Evolutionary conservation across 495 filamentous ascomycete genomes (phyloP).

Genomic region (Astrothelium subdiscretum): DNA sequence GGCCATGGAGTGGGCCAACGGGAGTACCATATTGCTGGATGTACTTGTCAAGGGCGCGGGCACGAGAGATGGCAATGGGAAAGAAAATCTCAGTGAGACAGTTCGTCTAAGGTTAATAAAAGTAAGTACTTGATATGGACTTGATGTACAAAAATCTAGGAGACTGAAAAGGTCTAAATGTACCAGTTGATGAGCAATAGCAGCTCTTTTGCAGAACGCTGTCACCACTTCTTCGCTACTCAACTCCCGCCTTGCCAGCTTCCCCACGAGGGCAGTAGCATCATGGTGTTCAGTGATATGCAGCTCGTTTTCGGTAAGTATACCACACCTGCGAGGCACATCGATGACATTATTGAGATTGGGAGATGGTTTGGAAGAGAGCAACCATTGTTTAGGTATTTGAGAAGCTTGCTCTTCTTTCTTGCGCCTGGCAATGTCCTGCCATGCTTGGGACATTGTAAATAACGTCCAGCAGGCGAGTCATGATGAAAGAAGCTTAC

Average conservation of each 20-base stretch:
- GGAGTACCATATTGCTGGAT: constrained; percentile 21
- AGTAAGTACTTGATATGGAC: neutral
- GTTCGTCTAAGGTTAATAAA: constrained; percentile 16
- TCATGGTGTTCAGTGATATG: constrained; percentile 48
- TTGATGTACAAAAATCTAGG: neutral
- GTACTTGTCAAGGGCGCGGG: constrained; percentile 25
- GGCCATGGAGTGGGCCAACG: constrained; percentile 28
- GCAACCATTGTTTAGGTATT: constrained; percentile 28
- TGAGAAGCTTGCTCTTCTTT: constrained; percentile 22
- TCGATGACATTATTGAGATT: constrained; percentile 18
- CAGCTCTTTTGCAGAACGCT: constrained; percentile 49
- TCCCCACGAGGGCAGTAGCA: constrained; percentile 37
- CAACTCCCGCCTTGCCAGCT: constrained; percentile 36
- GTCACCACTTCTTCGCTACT: constrained; percentile 43
- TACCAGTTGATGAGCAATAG: constrained; percentile 29
- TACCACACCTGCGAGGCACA: constrained; percentile 23
- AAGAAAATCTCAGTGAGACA: constrained; percentile 35
- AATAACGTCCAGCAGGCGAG: neutral
- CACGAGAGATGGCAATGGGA: constrained; percentile 23
- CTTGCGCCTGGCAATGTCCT: constrained; percentile 24
- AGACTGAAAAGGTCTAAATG: neutral
- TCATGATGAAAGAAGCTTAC: neutral
- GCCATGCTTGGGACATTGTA: constrained; percentile 24
- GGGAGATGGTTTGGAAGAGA: constrained; percentile 7
- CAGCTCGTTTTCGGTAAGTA: constrained; percentile 43